Base-by-base conservation (phyloP, 2,329 filamentous ascomycete genomes). In the Colletotrichum cuscutae region DNA sequence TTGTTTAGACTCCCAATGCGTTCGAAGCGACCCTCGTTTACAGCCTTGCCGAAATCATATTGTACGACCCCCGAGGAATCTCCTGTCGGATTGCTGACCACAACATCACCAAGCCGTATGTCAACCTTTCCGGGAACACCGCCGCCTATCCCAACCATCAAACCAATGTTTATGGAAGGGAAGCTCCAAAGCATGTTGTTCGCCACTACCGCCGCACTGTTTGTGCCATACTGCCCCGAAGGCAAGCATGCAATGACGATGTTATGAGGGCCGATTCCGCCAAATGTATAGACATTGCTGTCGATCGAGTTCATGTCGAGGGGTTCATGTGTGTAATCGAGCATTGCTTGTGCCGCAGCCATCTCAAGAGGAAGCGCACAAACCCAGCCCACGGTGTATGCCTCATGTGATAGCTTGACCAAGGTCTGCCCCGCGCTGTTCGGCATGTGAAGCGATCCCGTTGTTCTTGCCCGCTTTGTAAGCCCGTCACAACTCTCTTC, bases 131-230 rank as follows among this genome's bases (percentile, higher is more conserved):
- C 26, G 3, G 59, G 61, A 4, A 64, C 59, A 6, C 78, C 79
- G 9, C 79, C 78, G 2, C 79, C 79, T 1, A 81, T 79, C 0
- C 79, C 79, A 13, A 81, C 79, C 62, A 80, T 76, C 11, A 78
- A 56, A 6, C 72, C 46, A 9, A 75, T 42, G 0, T 12, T 49
- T 3, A 76, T 65, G 0, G 26, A 64, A 1, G 70, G 64, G 11
- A 77, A 78, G 3, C 69, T 76, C 11, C 67, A 58, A 0, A 11
- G 42, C 68, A 78, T 71, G 22, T 77, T 72, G 12, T 60, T 75
- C 1, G 73, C 71, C 0, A 75, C 70, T 0, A 73, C 1, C 0
- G 70, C 62, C 0, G 73, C 70, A 0, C 9, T 57, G 2, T 19
- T 46, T 1, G 26, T 67, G 2, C 65, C 73, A 5, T 74, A 71